Evolutionary conservation across 306 rosid genomes (phyloP), one percentile per base, ranked within the genome.

Genomic region (Cicer pinnatifidum): DNA sequence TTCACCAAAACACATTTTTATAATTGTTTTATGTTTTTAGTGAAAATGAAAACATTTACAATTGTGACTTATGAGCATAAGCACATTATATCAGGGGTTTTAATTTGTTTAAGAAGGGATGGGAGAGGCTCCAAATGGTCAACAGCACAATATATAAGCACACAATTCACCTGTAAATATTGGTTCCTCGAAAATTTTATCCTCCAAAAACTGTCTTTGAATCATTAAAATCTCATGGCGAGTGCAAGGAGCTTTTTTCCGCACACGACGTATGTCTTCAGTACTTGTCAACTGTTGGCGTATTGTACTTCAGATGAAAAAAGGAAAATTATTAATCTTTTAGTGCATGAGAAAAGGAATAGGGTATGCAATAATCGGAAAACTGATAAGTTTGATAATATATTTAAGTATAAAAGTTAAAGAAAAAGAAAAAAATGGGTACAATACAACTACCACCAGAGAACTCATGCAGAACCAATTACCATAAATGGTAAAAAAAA

Each of bases 171-270:
- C 97, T 57, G 89, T 85, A 68, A 82, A 82, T 68, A 87, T 80
- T 65, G 99, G 82, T 80, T 87, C 88, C 40, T 39, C 82, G 81
- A 95, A 90, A 77, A 92, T 81, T 72, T 85, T 93, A 64, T 87
- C 97, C 81, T 90, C 99, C 83, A 88, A 45, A 81, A 78, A 87
- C 71, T 92, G 96, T 86, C 97, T 89, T 82, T 84, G 93, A 80
- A 95, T 90, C 87, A 83, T 84, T 75, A 87, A 82, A 83, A 95
- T 95, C 81, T 95, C 99, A 64, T 82, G 84, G 35, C 72, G 62
- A 20, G 97, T 88, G 72, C 99, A 95, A 63, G 99, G 99, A 75
- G 99, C 97, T 80, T 95, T 95, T 83, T 86, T 95, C 38, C 99
- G 85, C 10, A 84, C 60, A 23, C 99, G 97, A 9, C 99, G 97